phyloP scores from a whole-genome alignment of 2,329 filamentous ascomycete genomes.

The Fusarium guadeloupense region DNA sequence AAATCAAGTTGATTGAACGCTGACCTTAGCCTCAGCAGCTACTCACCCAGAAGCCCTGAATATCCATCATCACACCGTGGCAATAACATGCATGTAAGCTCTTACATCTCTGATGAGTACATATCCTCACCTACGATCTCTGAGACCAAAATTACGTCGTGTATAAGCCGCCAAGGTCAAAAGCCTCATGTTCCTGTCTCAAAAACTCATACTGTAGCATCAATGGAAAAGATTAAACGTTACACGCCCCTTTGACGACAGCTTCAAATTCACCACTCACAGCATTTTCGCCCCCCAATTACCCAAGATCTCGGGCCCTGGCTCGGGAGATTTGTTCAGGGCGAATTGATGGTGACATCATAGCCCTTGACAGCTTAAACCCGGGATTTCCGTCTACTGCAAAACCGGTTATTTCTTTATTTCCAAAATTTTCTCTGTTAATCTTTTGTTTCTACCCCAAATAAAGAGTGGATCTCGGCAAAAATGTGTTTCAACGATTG shows the following conservation, averaged over 20 bases:
- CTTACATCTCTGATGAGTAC: not conserved
- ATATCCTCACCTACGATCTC: not conserved
- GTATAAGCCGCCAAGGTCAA: slow-evolving; percentile 1
- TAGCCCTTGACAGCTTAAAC: slow-evolving; percentile 13
- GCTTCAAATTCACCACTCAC: slow-evolving; percentile 2
- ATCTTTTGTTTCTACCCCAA: not conserved
- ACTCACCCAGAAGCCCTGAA: not conserved
- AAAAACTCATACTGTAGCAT: slow-evolving; percentile 12
- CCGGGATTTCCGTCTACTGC: not conserved
- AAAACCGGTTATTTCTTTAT: slow-evolving; percentile 31
- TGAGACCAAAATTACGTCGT: slow-evolving; percentile 22
- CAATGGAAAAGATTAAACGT: not conserved
- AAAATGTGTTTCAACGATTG: not conserved
- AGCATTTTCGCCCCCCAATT: not conserved
- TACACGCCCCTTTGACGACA: slow-evolving; percentile 5
- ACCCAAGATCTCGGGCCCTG: slow-evolving; percentile 33
- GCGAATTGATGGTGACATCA: slow-evolving; percentile 26
- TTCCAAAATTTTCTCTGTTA: not conserved
- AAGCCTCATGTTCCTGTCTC: not conserved
- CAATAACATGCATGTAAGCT: slow-evolving; percentile 6
- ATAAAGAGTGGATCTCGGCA: slow-evolving; percentile 9
- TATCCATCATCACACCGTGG: not conserved
- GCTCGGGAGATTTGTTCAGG: slow-evolving; percentile 20
- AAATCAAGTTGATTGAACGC: not conserved
- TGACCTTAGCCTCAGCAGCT: not conserved